Evolutionary conservation across 1,284 basidiomycete species (phyloP).

Genomic region (Boletellus deceptivus): DNA sequence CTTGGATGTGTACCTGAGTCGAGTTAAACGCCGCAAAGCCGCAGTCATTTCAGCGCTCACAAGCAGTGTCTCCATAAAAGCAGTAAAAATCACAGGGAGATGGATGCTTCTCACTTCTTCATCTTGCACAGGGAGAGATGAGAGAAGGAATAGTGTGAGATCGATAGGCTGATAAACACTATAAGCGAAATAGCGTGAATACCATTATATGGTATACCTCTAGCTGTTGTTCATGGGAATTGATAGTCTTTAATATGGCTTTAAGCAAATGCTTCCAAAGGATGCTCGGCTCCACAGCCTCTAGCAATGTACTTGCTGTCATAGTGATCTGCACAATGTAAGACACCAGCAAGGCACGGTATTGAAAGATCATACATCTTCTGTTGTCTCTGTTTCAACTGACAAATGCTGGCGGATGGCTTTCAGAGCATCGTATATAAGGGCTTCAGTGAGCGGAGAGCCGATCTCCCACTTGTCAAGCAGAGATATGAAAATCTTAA

Average conservation of each 20-base stretch:
- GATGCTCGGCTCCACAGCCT: slow-evolving; percentile 87
- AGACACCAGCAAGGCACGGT: slow-evolving; percentile 10
- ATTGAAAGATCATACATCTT: slow-evolving; percentile 53
- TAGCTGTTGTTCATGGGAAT: slow-evolving; percentile 37
- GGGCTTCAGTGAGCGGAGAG: slow-evolving; percentile 69
- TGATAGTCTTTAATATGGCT: slow-evolving; percentile 53
- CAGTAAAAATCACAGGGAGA: slow-evolving; percentile 72
- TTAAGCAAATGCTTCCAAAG: slow-evolving; percentile 80
- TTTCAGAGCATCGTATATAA: slow-evolving; percentile 80
- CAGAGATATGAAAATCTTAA: slow-evolving; percentile 93
- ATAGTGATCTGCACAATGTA: slow-evolving; percentile 58
- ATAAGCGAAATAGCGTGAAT: slow-evolving; percentile 1
- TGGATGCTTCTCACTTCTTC: slow-evolving; percentile 81
- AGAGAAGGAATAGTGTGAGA: slow-evolving; percentile 69
- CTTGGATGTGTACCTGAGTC: slow-evolving; percentile 42
- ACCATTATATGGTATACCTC: slow-evolving; percentile 42
- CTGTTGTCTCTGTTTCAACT: slow-evolving; percentile 46
- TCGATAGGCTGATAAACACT: slow-evolving; percentile 49
- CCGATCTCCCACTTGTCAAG: slow-evolving; percentile 98
- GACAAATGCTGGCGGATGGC: slow-evolving; percentile 63
- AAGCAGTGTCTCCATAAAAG: slow-evolving; percentile 59
- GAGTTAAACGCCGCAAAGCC: slow-evolving; percentile 4
- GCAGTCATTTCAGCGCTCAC: slow-evolving; percentile 39
- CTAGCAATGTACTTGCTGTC: slow-evolving; percentile 89
- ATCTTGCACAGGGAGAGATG: slow-evolving; percentile 71